Conservation (phyloP, 768 basidiomycete species). For the Amanita pallidorosea region DNA sequence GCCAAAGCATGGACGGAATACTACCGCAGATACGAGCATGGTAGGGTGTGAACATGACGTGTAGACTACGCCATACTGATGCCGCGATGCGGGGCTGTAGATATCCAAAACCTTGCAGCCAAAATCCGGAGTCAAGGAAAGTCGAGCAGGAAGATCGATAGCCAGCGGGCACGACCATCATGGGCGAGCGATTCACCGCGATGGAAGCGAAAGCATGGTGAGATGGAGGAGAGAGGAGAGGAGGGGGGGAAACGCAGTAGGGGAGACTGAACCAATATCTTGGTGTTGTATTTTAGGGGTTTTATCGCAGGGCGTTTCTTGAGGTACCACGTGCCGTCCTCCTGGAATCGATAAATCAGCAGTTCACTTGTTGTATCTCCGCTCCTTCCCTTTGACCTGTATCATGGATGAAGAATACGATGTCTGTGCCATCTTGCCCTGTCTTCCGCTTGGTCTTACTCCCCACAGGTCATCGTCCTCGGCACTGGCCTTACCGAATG, state of each 20-base stretch:
- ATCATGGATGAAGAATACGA: constrained; percentile 99
- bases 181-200: neutral
- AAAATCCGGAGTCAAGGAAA: constrained; percentile 16
- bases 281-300: neutral
- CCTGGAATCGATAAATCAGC: constrained; percentile 5
- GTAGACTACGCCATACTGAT: neutral
- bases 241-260: constrained; percentile 4
- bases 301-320: neutral
- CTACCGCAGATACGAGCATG: constrained; percentile 38
- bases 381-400: constrained; percentile 1
- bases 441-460: constrained; percentile 9
- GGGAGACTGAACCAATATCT: neutral
- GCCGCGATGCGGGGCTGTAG: constrained; percentile 11
- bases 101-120: constrained; percentile 23
- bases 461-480: constrained; percentile 69
- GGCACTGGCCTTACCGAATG: constrained; percentile 98
- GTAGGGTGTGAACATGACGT: constrained; percentile 22
- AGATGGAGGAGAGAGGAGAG: neutral
- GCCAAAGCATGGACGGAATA: constrained; percentile 53
- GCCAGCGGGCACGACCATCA: constrained; percentile 3
- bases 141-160: neutral
- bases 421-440: constrained; percentile 30
- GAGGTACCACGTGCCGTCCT: constrained; percentile 1
- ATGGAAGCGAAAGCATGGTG: constrained; percentile 2
- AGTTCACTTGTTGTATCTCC: neutral